A percentile compares a stretch with the other conserved stretches of the same genome.
Conservation (phyloP, 257 asterid species). For the Haberlea rhodopensis region DNA sequence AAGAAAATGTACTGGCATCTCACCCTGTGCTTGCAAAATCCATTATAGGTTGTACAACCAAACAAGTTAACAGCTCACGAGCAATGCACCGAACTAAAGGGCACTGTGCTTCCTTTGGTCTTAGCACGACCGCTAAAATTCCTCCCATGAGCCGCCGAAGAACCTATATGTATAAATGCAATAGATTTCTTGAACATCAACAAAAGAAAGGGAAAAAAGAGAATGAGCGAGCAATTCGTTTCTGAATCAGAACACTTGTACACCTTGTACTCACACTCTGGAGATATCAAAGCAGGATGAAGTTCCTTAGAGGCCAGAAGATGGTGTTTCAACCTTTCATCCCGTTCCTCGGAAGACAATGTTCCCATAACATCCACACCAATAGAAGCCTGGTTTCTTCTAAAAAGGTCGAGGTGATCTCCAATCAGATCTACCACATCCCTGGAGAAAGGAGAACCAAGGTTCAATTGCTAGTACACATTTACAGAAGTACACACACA, state of each 20-base stretch:
- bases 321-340: constrained; percentile 79
- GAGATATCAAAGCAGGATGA: constrained; percentile 87
- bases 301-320: constrained; percentile 75
- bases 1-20: constrained; percentile 33
- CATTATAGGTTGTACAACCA: constrained; percentile 81
- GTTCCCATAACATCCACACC: constrained; percentile 89
- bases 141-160: constrained; percentile 86
- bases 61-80: constrained; percentile 75
- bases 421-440: constrained; percentile 79
- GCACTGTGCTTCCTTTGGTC: constrained; percentile 79
- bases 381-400: constrained; percentile 68
- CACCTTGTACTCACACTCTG: constrained; percentile 99
- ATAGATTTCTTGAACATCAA: constrained; percentile 33
- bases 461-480: constrained; percentile 14
- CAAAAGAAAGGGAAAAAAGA: constrained; percentile 18
- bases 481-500: constrained; percentile 20
- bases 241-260: constrained; percentile 46
- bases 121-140: constrained; percentile 65
- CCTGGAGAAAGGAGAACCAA: constrained; percentile 41
- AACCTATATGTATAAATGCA: constrained; percentile 48
- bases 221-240: constrained; percentile 25
- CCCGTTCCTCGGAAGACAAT: constrained; percentile 87
- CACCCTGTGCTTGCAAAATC: constrained; percentile 79
- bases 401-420: constrained; percentile 75
- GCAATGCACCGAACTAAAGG: constrained; percentile 86